phyloP scores from a whole-genome alignment of 768 basidiomycete species.

The Tricholoma terreum region DNA sequence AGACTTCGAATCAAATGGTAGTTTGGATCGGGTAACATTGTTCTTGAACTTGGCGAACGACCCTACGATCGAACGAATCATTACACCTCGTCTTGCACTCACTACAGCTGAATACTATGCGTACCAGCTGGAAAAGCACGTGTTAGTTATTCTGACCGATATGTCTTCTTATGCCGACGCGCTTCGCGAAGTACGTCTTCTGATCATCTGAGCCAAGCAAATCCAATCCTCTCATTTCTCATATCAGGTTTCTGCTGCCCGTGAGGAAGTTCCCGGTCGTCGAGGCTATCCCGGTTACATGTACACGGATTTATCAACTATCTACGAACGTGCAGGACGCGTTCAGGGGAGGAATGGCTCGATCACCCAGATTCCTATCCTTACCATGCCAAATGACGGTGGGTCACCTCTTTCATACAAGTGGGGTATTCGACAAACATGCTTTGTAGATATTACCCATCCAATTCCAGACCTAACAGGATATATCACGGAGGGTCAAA shows the following conservation, averaged over 20 bases:
- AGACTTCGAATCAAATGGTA: slow-evolving; percentile 98
- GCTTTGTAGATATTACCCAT: slow-evolving; percentile 90
- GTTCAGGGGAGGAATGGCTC: slow-evolving; percentile 97
- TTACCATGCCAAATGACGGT: slow-evolving; percentile 99
- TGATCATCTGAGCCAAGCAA: not conserved
- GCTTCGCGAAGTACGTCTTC: slow-evolving; percentile 73
- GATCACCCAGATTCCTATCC: slow-evolving; percentile 98
- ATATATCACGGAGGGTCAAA: slow-evolving; percentile 99
- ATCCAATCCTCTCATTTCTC: slow-evolving; percentile 9
- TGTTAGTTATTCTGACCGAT: slow-evolving; percentile 97
- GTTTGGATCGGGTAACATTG: slow-evolving; percentile 93
- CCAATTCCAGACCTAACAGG: slow-evolving; percentile 99
- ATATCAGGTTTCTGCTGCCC: slow-evolving; percentile 90
- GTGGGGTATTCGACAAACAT: slow-evolving; percentile 12
- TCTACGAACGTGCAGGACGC: slow-evolving; percentile 98
- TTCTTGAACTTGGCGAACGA: slow-evolving; percentile 99
- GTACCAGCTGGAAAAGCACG: slow-evolving; percentile 99
- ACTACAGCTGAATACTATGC: slow-evolving; percentile 99
- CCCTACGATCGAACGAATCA: slow-evolving; percentile 99
- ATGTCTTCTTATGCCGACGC: slow-evolving; percentile 99
- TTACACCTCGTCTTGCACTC: slow-evolving; percentile 95
- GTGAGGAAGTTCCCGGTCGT: slow-evolving; percentile 98
- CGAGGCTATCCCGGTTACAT: slow-evolving; percentile 98
- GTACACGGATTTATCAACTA: slow-evolving; percentile 99
- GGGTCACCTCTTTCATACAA: slow-evolving; percentile 27